phyloP scores from a whole-genome alignment of 163 green algal genomes.

The Chlorella variabilis region DNA sequence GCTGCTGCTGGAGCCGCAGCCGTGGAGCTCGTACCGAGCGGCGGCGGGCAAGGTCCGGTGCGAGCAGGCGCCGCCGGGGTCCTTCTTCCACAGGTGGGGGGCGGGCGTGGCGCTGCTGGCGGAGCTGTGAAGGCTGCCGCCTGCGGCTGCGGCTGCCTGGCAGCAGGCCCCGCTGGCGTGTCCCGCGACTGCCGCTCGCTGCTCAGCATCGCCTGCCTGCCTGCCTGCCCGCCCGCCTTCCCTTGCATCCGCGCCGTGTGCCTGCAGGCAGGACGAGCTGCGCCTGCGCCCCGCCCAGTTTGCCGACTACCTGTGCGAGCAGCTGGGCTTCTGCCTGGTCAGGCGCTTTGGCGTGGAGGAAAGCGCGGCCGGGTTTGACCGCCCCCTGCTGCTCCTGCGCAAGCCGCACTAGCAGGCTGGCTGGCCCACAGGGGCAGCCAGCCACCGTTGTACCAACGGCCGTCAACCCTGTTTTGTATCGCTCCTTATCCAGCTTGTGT shows the following conservation, averaged over 20 bases:
- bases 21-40: constrained; percentile 85
- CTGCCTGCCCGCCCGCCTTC: too few relatives aligned
- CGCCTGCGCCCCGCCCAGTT: constrained; percentile 57
- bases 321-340: constrained; percentile 54
- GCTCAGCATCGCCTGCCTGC: too few relatives aligned
- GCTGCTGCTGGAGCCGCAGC: constrained; percentile 94
- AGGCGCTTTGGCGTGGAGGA: constrained; percentile 25
- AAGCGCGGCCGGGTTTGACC: constrained; percentile 52
- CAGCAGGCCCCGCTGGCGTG: too few relatives aligned
- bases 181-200: too few relatives aligned
- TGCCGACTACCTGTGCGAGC: constrained; percentile 40
- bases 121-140: background rate
- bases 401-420: constrained; percentile 37
- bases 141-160: too few relatives aligned
- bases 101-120: background rate
- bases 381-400: constrained; percentile 55
- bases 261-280: constrained; percentile 43
- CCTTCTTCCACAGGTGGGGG: constrained; percentile 17
- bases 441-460: too few relatives aligned
- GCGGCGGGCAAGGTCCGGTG: constrained; percentile 69
- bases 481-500: too few relatives aligned
- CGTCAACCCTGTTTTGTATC: too few relatives aligned
- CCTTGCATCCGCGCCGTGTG: too few relatives aligned
- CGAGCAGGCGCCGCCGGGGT: background rate
- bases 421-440: too few relatives aligned